Base-by-base conservation (phyloP, 2,329 filamentous ascomycete genomes). In the Hymenoscyphus salicellus region DNA sequence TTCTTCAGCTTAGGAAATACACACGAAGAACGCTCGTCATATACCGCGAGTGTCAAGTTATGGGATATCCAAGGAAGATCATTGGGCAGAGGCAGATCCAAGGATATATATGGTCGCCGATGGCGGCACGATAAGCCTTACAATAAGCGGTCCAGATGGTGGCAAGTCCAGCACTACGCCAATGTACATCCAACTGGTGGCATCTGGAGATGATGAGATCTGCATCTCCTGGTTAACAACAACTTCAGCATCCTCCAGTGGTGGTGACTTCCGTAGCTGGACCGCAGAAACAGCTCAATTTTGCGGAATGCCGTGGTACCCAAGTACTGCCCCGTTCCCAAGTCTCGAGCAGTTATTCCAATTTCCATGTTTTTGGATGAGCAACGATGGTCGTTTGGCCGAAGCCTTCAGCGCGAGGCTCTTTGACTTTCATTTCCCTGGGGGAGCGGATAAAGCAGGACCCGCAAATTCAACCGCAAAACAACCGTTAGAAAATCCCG, bases 351-450 rank as follows among this genome's bases (percentile, higher is more conserved):
- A 38, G 7, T 26, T 41, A 30, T 58, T 28, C 36, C 55, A 58
- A 28, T 55, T 36, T 23, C 61, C 61, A 28, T 58, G 61, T 36
- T 56, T 63, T 36, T 63, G 38, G 55, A 58, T 63, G 55, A 58
- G 36, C 23, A 63, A 58, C 32, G 61, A 63, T 59, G 55, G 55
- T 16, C 55, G 41, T 26, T 58, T 63, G n/a, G 36, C 49, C 20
- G 55, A 58, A 46, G 55, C 30, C n/a, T 58, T 63, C 20, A 63
- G 30, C 52, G 55, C 61, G 26, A 33, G 55, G 17, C 55, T 63
- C 17, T 28, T 32, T 17, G 61, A 63, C 32, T 63, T 63, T 28
- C 43, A 49, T 55, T 63, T 58, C 30, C 61, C 61, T 17, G 60
- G 60, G 11, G n/a, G 4, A 14, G 7, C 55, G 16, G 30, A 32